Conservation (phyloP, 441 rosid genomes). For the Croton laevigatus region DNA sequence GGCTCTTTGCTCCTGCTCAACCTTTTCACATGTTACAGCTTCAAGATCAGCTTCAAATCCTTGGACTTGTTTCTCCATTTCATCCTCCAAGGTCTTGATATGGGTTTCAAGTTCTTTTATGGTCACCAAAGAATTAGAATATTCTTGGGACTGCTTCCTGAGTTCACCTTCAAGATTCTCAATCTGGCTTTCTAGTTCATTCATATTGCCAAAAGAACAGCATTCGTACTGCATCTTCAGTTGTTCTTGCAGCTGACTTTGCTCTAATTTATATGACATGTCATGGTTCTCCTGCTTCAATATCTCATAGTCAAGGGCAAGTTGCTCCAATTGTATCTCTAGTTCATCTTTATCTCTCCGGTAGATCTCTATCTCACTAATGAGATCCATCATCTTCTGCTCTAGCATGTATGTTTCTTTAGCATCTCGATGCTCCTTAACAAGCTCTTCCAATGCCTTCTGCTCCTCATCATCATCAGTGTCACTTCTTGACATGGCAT, state of each 20-base stretch:
- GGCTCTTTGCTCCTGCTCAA: conserved; percentile 84
- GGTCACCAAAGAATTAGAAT: conserved; percentile 42
- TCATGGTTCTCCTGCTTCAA: conserved; percentile 82
- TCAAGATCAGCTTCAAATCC: conserved; percentile 60
- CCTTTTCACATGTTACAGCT: conserved; percentile 49
- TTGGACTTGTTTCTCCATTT: conserved; percentile 53
- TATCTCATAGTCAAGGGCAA: conserved; percentile 90
- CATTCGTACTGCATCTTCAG: conserved; percentile 70
- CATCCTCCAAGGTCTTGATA: conserved; percentile 59
- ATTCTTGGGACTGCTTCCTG: conserved; percentile 44
- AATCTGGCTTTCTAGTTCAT: conserved; percentile 51
- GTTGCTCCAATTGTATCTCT: conserved; percentile 89
- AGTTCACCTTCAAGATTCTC: conserved; percentile 55
- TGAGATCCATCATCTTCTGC: conserved; percentile 65
- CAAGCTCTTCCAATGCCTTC: conserved; percentile 78
- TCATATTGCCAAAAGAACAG: conserved; percentile 45
- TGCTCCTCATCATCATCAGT: conserved; percentile 85
- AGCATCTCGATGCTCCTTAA: conserved; percentile 64
- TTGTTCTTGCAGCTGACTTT: conserved; percentile 75
- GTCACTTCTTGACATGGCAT: conserved; percentile 36
- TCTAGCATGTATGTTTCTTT: conserved; percentile 59
- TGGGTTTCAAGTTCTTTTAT: conserved; percentile 53
- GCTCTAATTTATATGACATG: conserved; percentile 64
- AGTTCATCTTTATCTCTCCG: conserved; percentile 77
- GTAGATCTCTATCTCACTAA: conserved; percentile 69